Conservation (phyloP, 768 basidiomycete genomes). For the Mycena belliarum region DNA sequence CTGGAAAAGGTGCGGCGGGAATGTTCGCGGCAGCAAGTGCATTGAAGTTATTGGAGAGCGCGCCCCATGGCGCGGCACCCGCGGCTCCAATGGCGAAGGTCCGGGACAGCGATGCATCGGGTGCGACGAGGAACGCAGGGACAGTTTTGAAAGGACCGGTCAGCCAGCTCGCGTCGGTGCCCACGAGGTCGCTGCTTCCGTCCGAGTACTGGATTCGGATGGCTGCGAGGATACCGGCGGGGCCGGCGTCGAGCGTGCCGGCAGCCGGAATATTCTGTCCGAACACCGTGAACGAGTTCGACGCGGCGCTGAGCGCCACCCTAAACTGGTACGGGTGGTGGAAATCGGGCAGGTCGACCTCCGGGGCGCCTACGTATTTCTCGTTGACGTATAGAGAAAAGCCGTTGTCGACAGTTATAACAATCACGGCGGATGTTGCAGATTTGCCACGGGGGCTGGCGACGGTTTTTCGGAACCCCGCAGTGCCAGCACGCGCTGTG, state of each 20-base stretch:
- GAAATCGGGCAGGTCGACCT: background rate
- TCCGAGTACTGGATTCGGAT: constrained; percentile 7
- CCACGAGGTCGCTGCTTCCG: background rate
- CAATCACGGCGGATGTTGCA: constrained; percentile 1
- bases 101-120: background rate
- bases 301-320: constrained; percentile 1
- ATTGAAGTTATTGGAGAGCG: background rate
- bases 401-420: constrained; percentile 10
- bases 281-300: constrained; percentile 6
- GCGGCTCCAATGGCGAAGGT: background rate
- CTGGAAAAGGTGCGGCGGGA: constrained; percentile 1
- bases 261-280: background rate
- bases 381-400: constrained; percentile 12
- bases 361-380: background rate
- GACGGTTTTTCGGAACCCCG: constrained; percentile 17
- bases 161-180: constrained; percentile 9
- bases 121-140: background rate
- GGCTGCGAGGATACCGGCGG: constrained; percentile 3
- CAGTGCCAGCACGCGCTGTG: background rate
- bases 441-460: constrained; percentile 7
- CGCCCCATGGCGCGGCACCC: background rate
- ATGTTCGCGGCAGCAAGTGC: constrained; percentile 4
- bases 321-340: background rate
- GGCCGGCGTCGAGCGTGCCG: background rate
- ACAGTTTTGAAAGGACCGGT: constrained; percentile 1